phyloP scores from a whole-genome alignment of 441 rosid genomes.

The Corymbia calophylla region DNA sequence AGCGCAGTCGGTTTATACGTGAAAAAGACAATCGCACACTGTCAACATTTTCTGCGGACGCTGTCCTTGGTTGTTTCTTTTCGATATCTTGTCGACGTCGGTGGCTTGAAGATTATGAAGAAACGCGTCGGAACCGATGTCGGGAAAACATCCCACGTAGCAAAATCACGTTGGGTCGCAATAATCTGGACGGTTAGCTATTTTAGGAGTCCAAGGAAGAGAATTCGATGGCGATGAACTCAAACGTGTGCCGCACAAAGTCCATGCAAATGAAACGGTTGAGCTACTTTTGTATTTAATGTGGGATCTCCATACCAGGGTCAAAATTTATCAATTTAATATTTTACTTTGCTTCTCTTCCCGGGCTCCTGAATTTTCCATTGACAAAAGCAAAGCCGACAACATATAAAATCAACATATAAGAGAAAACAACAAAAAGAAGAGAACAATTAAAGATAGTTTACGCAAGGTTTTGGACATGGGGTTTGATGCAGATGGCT shows the following conservation, averaged over 20 bases:
- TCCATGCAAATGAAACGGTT: not conserved
- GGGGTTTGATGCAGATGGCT: not conserved
- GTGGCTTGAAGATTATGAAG: not conserved
- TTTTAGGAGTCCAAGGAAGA: not conserved
- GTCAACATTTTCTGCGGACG: not conserved
- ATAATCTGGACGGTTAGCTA: not conserved
- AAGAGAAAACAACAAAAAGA: not conserved
- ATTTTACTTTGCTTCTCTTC: not conserved
- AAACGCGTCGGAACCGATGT: not conserved
- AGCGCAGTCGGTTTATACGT: not conserved
- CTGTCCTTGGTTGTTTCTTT: not conserved
- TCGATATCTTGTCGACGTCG: not conserved
- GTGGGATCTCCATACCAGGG: not conserved
- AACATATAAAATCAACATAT: not conserved
- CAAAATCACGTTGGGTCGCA: not conserved
- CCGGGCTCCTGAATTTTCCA: not conserved
- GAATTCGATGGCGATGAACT: not conserved
- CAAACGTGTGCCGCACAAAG: not conserved
- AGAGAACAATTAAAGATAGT: not conserved
- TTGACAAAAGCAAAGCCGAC: not conserved
- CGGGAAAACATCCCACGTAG: not conserved
- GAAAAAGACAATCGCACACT: not conserved
- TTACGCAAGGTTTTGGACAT: not conserved
- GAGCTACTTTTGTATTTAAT: not conserved
- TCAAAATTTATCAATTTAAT: not conserved